Evolutionary conservation across 768 basidiomycete species (phyloP).

Genomic region (Serendipita sp.): DNA sequence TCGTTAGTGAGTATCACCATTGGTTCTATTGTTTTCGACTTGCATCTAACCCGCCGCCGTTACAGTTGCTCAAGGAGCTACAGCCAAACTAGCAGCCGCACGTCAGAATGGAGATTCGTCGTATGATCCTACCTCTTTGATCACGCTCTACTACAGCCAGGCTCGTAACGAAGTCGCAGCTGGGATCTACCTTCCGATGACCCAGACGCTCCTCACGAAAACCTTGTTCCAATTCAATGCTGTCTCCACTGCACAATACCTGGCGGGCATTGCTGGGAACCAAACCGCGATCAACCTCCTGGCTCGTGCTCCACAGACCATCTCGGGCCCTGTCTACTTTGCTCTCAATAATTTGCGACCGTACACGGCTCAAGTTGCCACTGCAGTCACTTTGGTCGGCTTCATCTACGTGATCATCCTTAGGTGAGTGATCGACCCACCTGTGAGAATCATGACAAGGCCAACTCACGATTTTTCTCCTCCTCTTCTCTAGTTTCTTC

Average conservation of each 20-base stretch:
- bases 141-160: slow-evolving; percentile 29
- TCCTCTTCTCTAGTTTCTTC: slow-evolving; percentile 15
- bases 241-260: slow-evolving; percentile 10
- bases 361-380: slow-evolving; percentile 25
- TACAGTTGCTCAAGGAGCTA: slow-evolving; percentile 24
- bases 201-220: slow-evolving; percentile 16
- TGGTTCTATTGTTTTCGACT: background rate
- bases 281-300: slow-evolving; percentile 25
- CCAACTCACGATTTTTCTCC: slow-evolving; percentile 17
- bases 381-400: slow-evolving; percentile 30
- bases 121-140: slow-evolving; percentile 23
- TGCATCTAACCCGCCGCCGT: background rate
- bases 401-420: slow-evolving; percentile 21
- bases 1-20: slow-evolving; percentile 21
- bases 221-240: slow-evolving; percentile 8
- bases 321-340: slow-evolving; percentile 22
- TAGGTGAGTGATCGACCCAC: too few species aligned
- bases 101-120: slow-evolving; percentile 23
- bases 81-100: slow-evolving; percentile 20
- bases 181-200: slow-evolving; percentile 26
- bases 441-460: slow-evolving; percentile 19
- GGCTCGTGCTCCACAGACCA: slow-evolving; percentile 25
- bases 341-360: slow-evolving; percentile 27
- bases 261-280: slow-evolving; percentile 19
- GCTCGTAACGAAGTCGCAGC: slow-evolving; percentile 29